phyloP scores from a whole-genome alignment of 73 alveolate species.

The Paramecium tetraurelia region DNA sequence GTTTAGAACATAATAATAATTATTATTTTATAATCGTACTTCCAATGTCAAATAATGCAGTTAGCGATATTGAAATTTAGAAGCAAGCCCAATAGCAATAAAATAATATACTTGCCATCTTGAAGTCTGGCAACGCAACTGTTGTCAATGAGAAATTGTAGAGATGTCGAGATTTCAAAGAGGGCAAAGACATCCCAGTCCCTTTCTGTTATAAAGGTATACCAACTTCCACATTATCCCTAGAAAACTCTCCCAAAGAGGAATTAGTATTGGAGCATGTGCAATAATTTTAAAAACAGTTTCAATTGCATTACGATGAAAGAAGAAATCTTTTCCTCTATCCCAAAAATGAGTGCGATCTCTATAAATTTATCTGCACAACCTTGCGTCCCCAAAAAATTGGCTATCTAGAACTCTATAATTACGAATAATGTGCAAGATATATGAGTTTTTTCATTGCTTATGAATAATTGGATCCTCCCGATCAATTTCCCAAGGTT shows the following conservation, averaged over 20 bases:
- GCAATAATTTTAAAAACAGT: conserved; percentile 77
- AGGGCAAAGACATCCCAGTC: background rate
- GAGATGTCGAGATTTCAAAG: conserved; percentile 17
- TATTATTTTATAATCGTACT: background rate
- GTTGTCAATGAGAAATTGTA: background rate
- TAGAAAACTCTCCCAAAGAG: conserved; percentile 71
- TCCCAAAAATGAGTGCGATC: conserved; percentile 92
- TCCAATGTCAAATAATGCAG: background rate
- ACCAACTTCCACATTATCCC: background rate
- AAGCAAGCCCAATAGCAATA: background rate
- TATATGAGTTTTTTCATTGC: conserved; percentile 90
- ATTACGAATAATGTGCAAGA: conserved; percentile 89
- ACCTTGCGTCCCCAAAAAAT: conserved; percentile 85
- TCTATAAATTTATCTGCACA: conserved; percentile 87
- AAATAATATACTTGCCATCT: background rate
- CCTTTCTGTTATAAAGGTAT: background rate
- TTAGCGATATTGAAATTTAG: background rate
- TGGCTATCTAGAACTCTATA: conserved; percentile 91
- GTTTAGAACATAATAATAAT: background rate
- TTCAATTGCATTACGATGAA: conserved; percentile 77
- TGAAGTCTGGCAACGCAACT: background rate
- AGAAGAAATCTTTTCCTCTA: conserved; percentile 78
- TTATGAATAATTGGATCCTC: conserved; percentile 88
- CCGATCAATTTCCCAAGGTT: conserved; percentile 86
- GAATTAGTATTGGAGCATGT: conserved; percentile 84